Conservation (phyloP, 2,329 filamentous ascomycete genomes). For the Xylariaceae sp. region DNA sequence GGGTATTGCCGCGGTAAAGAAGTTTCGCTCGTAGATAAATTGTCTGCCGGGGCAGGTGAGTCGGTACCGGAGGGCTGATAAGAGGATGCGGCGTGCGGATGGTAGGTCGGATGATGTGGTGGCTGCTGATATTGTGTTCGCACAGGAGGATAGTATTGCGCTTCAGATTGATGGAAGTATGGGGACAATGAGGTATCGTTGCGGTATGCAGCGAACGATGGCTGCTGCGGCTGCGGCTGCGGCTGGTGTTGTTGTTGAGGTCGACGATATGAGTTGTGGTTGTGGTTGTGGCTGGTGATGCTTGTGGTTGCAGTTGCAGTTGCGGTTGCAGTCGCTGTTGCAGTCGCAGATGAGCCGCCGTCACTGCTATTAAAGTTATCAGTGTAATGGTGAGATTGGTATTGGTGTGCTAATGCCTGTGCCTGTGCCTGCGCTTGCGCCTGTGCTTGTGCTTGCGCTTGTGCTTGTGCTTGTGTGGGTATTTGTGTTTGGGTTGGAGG, state of each 20-base stretch:
- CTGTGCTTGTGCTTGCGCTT: conserved; percentile 4
- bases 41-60: conserved; percentile 18
- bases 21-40: conserved; percentile 15
- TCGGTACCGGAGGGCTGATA: conserved; percentile 29
- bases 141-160: conserved; percentile 6
- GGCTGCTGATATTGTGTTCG: conserved; percentile 23
- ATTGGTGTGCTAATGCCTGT: conserved; percentile 12
- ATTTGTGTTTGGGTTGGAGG: conserved; percentile 9
- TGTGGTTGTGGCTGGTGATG: not conserved
- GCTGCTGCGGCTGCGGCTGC: not conserved
- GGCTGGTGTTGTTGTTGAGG: conserved; percentile 8
- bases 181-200: conserved; percentile 1
- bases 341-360: conserved; percentile 29
- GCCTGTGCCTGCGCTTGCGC: not conserved
- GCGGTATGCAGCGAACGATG: conserved; percentile 13
- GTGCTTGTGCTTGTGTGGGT: conserved; percentile 8
- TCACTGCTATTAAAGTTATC: conserved; percentile 21
- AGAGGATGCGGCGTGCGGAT: conserved; percentile 19
- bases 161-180: conserved; percentile 11
- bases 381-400: conserved; percentile 31
- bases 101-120: conserved; percentile 21
- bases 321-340: conserved; percentile 19
- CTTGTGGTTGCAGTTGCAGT: not conserved
- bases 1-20: conserved; percentile 8
- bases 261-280: conserved; percentile 9